Conservation (phyloP, 768 basidiomycete species). For the Mrakia frigida region DNA sequence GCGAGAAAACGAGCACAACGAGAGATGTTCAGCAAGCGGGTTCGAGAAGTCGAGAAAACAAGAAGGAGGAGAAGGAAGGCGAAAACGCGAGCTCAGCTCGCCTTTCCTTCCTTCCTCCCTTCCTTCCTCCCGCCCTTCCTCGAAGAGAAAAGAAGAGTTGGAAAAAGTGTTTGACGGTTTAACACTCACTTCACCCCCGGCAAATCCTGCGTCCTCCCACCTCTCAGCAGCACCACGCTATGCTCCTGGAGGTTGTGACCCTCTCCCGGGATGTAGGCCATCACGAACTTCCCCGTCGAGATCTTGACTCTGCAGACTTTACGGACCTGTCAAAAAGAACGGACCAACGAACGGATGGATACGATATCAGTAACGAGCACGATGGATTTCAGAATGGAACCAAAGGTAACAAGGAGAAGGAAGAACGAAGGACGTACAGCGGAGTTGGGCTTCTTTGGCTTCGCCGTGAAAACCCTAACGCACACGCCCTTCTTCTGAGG, state of each 20-base stretch:
- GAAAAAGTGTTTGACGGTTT: not conserved
- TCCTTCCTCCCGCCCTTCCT: not conserved
- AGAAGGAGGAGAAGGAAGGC: not conserved
- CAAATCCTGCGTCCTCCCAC: conserved; percentile 93
- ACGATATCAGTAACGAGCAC: not conserved
- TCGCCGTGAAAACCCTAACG: conserved; percentile 62
- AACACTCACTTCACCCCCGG: conserved; percentile 81
- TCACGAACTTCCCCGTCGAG: conserved; percentile 76
- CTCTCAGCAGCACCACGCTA: conserved; percentile 87
- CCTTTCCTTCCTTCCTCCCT: too few relatives aligned
- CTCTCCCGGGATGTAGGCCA: conserved; percentile 94
- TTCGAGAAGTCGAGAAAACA: not conserved
- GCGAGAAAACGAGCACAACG: not conserved
- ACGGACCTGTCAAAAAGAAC: conserved; percentile 46
- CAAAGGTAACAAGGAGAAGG: too few relatives aligned
- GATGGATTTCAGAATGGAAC: too few relatives aligned
- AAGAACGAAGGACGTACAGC: conserved; percentile 53
- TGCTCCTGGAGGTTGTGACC: conserved; percentile 98
- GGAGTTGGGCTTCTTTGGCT: conserved; percentile 97
- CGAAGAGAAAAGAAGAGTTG: too few relatives aligned
- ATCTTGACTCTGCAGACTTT: conserved; percentile 94
- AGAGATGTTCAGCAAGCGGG: not conserved
- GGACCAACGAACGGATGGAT: not conserved
- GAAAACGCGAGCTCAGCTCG: not conserved
- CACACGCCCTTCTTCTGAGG: conserved; percentile 92